Base-by-base conservation (phyloP, 148 eudicot species). In the Vaccinium macrocarpon region DNA sequence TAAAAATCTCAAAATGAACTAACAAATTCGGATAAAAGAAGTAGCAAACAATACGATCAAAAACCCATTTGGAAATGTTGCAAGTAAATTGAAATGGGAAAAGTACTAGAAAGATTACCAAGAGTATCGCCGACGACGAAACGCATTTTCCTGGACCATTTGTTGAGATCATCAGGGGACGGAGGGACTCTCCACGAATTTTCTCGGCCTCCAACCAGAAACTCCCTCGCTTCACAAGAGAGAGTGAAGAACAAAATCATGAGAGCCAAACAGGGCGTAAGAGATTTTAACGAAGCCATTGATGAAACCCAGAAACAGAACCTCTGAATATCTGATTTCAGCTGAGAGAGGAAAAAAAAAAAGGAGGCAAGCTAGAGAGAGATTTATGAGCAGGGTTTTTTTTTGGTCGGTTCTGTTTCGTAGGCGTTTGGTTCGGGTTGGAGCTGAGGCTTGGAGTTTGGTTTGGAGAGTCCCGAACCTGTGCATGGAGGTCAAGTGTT, bases 121-220 rank as follows among this genome's bases (percentile, higher is more conserved):
- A 89, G 53, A 25, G 84, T 75, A 85, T 89, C 90, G 62, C 87
- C 89, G 52, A 89, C 59, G 3, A 55, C 52, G 32, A 89, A 89
- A 13, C 89, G 81, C 23, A 7, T 48, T 71, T 76, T 83, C 38
- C 52, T 70, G 25, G 90, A 79, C 90, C 90, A 89, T 19, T 83
- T 78, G 76, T 76, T 85, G 81, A 82, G 71, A 7, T 52, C 84
- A 62, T 89, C 84, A 23, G 83, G 84, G 16, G 87, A 88, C 3
- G 87, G 57, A 0, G 90, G 90, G 59, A 88, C 78, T 56, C 78
- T 50, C 90, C 90, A 89, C 0, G 86, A 76, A 71, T 50, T 79
- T 38, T 80, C 75, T 23, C 38, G 81, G 46, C 84, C 86, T 51
- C 82, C 87, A 6, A 89, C 84, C 32, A 38, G 52, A 27, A 89